phyloP scores from a whole-genome alignment of 768 basidiomycete genomes.

The Hygrophorus pudorinus region DNA sequence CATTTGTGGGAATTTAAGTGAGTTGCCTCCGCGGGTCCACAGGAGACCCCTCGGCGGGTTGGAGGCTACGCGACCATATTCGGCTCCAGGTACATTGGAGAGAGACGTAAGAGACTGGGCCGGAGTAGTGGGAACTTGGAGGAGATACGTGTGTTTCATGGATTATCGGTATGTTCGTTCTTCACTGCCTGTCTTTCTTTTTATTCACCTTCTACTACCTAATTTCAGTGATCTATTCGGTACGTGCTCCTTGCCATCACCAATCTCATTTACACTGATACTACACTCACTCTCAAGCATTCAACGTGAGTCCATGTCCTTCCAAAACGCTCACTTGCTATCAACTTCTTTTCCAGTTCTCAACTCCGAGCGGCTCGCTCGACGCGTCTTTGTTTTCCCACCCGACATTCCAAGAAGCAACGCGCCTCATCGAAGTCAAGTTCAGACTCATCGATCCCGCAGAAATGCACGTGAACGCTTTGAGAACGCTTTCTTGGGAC shows the following conservation, averaged over 20 bases:
- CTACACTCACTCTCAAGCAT: slow-evolving; percentile 22
- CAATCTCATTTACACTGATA: neutral
- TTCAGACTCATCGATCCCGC: slow-evolving; percentile 33
- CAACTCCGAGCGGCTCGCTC: slow-evolving; percentile 25
- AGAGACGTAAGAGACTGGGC: slow-evolving; percentile 51
- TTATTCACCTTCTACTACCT: neutral
- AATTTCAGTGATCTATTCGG: slow-evolving; percentile 32
- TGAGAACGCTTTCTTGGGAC: slow-evolving; percentile 8
- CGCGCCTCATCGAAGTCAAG: slow-evolving; percentile 49
- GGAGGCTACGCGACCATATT: slow-evolving; percentile 42
- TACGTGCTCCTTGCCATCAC: slow-evolving; percentile 13
- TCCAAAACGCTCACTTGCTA: neutral
- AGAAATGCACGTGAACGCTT: slow-evolving; percentile 13
- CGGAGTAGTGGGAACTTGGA: slow-evolving; percentile 68
- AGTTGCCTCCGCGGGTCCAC: slow-evolving; percentile 28
- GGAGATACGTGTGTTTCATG: slow-evolving; percentile 67
- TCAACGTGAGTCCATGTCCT: slow-evolving; percentile 30
- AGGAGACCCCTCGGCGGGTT: slow-evolving; percentile 40
- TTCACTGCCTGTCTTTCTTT: neutral
- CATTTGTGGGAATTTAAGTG: slow-evolving; percentile 39
- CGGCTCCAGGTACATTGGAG: slow-evolving; percentile 31
- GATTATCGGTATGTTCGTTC: slow-evolving; percentile 61
- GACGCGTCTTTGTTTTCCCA: slow-evolving; percentile 44
- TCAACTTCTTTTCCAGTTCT: slow-evolving; percentile 18
- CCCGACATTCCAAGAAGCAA: slow-evolving; percentile 50